Evolutionary conservation across 352 stramenopile species (phyloP).

Genomic region (Globisporangium splendens): DNA sequence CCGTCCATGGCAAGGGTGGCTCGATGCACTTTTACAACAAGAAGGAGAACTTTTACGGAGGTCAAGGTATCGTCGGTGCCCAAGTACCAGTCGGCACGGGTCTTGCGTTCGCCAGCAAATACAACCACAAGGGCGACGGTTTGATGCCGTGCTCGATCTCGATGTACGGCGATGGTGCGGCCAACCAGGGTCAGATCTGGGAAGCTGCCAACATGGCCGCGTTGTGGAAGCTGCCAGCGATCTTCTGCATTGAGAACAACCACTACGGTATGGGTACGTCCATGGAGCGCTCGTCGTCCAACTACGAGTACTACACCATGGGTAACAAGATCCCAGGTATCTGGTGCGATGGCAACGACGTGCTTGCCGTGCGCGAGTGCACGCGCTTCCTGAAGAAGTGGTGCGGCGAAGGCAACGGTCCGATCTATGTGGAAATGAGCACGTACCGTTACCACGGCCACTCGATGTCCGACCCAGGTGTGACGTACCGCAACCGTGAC

Average conservation of each 20-base stretch:
- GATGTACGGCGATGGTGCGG: slow-evolving; percentile 98
- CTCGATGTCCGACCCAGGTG: slow-evolving; percentile 99
- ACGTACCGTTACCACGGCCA: slow-evolving; percentile 99
- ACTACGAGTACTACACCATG: slow-evolving; percentile 99
- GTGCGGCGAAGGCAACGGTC: slow-evolving; percentile 94
- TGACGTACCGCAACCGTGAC: slow-evolving; percentile 99
- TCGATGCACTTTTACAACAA: slow-evolving; percentile 99
- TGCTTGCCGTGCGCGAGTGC: slow-evolving; percentile 96
- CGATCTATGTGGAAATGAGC: slow-evolving; percentile 99
- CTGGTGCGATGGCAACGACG: slow-evolving; percentile 99
- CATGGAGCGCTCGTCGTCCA: slow-evolving; percentile 94
- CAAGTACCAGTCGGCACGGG: slow-evolving; percentile 98
- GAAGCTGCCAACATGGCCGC: slow-evolving; percentile 97
- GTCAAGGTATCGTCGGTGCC: slow-evolving; percentile 97
- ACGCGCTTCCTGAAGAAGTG: slow-evolving; percentile 97
- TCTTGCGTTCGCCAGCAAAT: slow-evolving; percentile 99
- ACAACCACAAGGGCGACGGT: slow-evolving; percentile 92
- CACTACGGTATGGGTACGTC: slow-evolving; percentile 99
- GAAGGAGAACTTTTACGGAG: slow-evolving; percentile 97
- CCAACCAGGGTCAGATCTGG: slow-evolving; percentile 99
- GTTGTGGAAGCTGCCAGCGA: slow-evolving; percentile 98
- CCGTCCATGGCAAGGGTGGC: slow-evolving; percentile 95
- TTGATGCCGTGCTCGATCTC: slow-evolving; percentile 93
- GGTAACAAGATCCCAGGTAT: slow-evolving; percentile 99
- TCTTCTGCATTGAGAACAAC: slow-evolving; percentile 99